Conservation (phyloP, 352 stramenopile species). For the Globisporangium nagaii region DNA sequence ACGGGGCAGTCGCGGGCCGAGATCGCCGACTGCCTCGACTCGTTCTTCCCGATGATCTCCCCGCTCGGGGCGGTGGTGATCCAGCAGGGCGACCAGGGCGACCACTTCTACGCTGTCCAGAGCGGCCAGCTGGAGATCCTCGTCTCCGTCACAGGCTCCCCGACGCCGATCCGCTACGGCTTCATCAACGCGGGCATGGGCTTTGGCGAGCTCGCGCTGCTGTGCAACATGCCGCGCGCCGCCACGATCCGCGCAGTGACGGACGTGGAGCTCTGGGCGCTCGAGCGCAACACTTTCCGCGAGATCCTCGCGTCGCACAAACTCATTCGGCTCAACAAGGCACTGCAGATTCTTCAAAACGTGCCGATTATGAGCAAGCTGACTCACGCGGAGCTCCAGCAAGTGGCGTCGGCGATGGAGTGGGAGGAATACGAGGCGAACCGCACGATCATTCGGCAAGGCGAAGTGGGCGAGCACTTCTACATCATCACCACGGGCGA, state of each 20-base stretch:
- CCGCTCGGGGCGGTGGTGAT: constrained; percentile 45
- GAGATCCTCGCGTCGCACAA: constrained; percentile 77
- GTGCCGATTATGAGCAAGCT: constrained; percentile 68
- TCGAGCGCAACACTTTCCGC: constrained; percentile 69
- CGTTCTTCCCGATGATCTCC: constrained; percentile 60
- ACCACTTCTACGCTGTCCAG: constrained; percentile 75
- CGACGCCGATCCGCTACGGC: constrained; percentile 62
- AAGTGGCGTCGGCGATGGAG: constrained; percentile 71
- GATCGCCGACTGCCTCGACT: constrained; percentile 61
- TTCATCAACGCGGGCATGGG: constrained; percentile 54
- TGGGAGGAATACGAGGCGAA: constrained; percentile 69
- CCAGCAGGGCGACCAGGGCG: constrained; percentile 61
- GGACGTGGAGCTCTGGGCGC: constrained; percentile 57
- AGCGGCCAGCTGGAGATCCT: constrained; percentile 66
- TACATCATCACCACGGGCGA: constrained; percentile 78
- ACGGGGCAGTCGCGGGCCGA: constrained; percentile 50
- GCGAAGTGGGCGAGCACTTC: constrained; percentile 72
- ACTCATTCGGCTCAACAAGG: constrained; percentile 50
- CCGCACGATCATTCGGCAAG: constrained; percentile 58
- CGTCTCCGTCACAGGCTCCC: constrained; percentile 41
- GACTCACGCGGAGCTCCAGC: constrained; percentile 56
- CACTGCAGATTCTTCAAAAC: constrained; percentile 45
- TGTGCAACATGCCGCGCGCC: constrained; percentile 95
- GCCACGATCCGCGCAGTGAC: constrained; percentile 85
- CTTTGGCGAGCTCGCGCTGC: constrained; percentile 96